phyloP scores from a whole-genome alignment of 2,329 filamentous ascomycete species.

The Alternaria burnsii region DNA sequence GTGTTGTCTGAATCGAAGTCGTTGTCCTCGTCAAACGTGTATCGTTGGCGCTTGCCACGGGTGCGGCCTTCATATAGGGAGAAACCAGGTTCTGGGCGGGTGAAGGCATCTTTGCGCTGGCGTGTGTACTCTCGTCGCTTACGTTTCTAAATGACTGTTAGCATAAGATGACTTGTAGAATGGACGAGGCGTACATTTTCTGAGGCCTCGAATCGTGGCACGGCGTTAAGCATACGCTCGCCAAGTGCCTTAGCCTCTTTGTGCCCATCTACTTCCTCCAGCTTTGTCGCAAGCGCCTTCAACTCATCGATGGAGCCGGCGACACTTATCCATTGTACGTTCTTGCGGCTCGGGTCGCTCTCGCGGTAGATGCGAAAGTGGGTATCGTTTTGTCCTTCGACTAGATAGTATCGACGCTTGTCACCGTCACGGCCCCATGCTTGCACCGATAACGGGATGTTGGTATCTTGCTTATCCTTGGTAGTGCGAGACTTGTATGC shows the following conservation, averaged over 20 bases:
- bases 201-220: slow-evolving; percentile 90
- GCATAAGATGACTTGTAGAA: background rate
- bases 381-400: slow-evolving; percentile 94
- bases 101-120: slow-evolving; percentile 84
- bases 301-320: slow-evolving; percentile 91
- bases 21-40: slow-evolving; percentile 93
- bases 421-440: slow-evolving; percentile 90
- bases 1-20: slow-evolving; percentile 74
- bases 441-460: slow-evolving; percentile 88
- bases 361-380: slow-evolving; percentile 94
- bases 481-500: slow-evolving; percentile 73
- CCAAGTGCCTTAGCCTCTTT: slow-evolving; percentile 81
- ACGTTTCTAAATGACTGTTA: slow-evolving; percentile 73
- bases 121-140: slow-evolving; percentile 91
- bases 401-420: slow-evolving; percentile 90
- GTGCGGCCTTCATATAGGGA: slow-evolving; percentile 97
- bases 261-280: slow-evolving; percentile 79
- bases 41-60: slow-evolving; percentile 93
- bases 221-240: slow-evolving; percentile 77
- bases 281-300: slow-evolving; percentile 75
- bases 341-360: slow-evolving; percentile 79
- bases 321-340: slow-evolving; percentile 90
- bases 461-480: slow-evolving; percentile 79
- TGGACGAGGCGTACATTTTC: slow-evolving; percentile 71
- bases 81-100: slow-evolving; percentile 85